phyloP scores from a whole-genome alignment of 208 protist genomes.

The Acanthamoeba castellanii region DNA sequence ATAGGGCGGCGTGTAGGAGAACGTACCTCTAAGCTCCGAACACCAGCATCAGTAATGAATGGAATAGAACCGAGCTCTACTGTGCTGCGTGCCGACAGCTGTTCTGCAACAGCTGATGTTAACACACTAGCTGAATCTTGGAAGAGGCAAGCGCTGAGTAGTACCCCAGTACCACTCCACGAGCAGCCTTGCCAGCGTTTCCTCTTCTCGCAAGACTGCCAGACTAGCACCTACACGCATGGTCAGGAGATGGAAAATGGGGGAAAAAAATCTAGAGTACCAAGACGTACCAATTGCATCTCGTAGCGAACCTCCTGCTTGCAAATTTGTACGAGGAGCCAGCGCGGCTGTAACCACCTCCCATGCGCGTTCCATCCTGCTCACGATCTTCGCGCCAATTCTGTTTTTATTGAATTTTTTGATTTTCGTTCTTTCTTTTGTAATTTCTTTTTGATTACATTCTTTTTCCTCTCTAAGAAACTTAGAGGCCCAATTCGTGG shows the following conservation, averaged over 20 bases:
- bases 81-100: not conserved
- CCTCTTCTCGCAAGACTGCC: not conserved
- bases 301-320: not conserved
- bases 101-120: not conserved
- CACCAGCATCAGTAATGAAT: not conserved
- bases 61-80: not conserved
- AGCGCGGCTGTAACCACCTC: not conserved
- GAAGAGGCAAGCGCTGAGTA: not conserved
- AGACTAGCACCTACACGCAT: not conserved
- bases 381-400: not conserved
- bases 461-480: too few species aligned
- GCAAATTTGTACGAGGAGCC: not conserved
- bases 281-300: too few species aligned
- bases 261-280: not conserved
- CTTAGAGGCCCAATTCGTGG: too few species aligned
- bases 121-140: not conserved
- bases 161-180: constrained; percentile 65
- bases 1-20: not conserved
- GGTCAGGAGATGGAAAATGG: not conserved
- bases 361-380: constrained; percentile 26
- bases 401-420: not conserved
- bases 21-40: not conserved
- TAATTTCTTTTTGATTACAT: too few species aligned
- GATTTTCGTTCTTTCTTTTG: too few species aligned
- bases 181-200: not conserved